Base-by-base conservation (phyloP, 345 rosid genomes). In the Raphanus raphanistrum region DNA sequence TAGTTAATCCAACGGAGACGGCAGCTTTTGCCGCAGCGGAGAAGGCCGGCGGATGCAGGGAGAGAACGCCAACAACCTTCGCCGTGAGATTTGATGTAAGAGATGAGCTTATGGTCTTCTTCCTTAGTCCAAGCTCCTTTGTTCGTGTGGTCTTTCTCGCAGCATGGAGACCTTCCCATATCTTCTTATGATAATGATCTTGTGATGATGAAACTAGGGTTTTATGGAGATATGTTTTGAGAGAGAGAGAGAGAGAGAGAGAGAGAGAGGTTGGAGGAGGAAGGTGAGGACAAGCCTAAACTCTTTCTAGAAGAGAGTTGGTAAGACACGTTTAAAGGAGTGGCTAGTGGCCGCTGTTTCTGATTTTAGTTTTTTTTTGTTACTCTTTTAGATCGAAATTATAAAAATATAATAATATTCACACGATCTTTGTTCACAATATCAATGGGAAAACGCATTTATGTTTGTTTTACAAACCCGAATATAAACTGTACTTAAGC, bases 271-370 rank as follows among this genome's bases (percentile, higher is more conserved):
- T 41, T 2, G 81, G 31, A 68, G 52, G 81, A 38, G 66, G 43
- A 70, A 13, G 82, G 16, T 73, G 81, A 67, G 31, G 10, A 54
- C 58, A 27, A 59, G 75, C 70, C 77, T 74, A 75, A 83, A 81
- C 48, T 85, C 91, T 89, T 94, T 94, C 97, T 90, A 94, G 98
- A 94, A 84, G 92, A 55, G 90, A 87, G 97, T 94, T 94, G 98
- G 98, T 92, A 90, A 87, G 90, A 90, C 85, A 87, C 92, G 92
- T 86, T 83, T 38, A 89, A 82, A 88, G 80, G 84, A 81, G 87
- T 84, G 88, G 87, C 89, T 85, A 90, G 92, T 87, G 85, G 87
- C 65, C 66, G 82, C 72, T 54, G 4, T 65, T 38, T 84, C 26
- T 71, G 36, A 76, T 59, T 21, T 79, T 33, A 2, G 3, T 72